Evolutionary conservation across 2,329 filamentous ascomycete species (phyloP), one percentile per base, ranked within the genome.

Genomic region (Claviceps sorghi): DNA sequence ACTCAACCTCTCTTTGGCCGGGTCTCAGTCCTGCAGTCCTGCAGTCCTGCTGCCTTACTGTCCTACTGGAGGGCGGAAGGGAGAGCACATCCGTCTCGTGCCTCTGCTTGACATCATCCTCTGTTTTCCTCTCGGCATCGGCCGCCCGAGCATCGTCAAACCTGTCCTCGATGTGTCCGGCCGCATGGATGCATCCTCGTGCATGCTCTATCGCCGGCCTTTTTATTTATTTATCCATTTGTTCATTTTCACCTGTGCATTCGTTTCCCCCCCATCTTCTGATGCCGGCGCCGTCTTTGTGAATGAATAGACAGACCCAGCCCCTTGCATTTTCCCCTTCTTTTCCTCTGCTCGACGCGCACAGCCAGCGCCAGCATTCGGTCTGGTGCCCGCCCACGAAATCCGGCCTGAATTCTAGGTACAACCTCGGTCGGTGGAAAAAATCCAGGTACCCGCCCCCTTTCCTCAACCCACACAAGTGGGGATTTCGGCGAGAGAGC

Each of bases 111-210:
- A 47, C 19, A 15, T 34, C n/a, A 22, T 13, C n/a, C n/a, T 26
- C 21, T 32, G 36, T 22, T 43, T 30, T n/a, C 42, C 50, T 51
- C 26, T 34, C 46, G 40, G 41, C 50, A 49, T 51, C 51, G 22
- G 40, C 50, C 50, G 21, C 42, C 15, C 42, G 22, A 22, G 42
- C 22, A 44, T 44, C 21, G 21, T 26, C 22, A 17, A 44, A 22
- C 30, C 41, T 29, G 26, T 43, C 57, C 38, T 19, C 64, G 58
- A 68, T 68, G 65, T 62, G 59, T 64, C 58, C 58, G 59, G 60
- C 60, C 59, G 59, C 58, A 61, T 60, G 60, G 54, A 59, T 55
- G 44, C 57, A 57, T 52, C 50, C 43, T 58, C 55, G 49, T 57
- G 53, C 47, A 57, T 53, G 50, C 58, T 54, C 53, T 51, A 50